Conservation (phyloP, 768 basidiomycete species). For the Rhizopogon sp. region DNA sequence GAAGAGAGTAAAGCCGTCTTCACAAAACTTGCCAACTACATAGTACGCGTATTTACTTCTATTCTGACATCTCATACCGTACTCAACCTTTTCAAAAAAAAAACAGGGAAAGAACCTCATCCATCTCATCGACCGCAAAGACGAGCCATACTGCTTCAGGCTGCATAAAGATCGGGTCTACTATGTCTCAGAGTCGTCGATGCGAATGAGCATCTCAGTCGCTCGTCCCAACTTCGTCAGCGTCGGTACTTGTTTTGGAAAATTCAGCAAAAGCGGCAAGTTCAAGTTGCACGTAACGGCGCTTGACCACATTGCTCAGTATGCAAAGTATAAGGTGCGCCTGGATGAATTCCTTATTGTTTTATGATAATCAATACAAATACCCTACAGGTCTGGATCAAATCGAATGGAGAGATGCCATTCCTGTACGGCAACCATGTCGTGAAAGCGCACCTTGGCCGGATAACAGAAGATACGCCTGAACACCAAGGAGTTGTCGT, state of each 20-base stretch:
- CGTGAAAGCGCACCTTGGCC: conserved; percentile 96
- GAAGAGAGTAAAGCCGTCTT: conserved; percentile 97
- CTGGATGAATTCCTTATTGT: not conserved
- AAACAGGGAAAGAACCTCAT: conserved; percentile 90
- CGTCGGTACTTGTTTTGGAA: conserved; percentile 95
- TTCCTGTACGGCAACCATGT: conserved; percentile 99
- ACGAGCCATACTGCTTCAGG: conserved; percentile 94
- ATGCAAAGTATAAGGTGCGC: conserved; percentile 94
- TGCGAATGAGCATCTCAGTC: conserved; percentile 88
- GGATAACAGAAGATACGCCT: conserved; percentile 97
- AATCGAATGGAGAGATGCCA: conserved; percentile 98
- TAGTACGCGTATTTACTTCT: conserved; percentile 45
- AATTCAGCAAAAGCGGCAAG: conserved; percentile 95
- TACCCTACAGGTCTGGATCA: conserved; percentile 84
- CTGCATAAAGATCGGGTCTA: conserved; percentile 92
- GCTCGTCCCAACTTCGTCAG: conserved; percentile 90
- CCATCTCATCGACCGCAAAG: conserved; percentile 89
- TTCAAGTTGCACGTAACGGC: conserved; percentile 96
- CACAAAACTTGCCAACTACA: conserved; percentile 95
- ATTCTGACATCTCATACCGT: not conserved
- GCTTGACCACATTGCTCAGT: conserved; percentile 89
- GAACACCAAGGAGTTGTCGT: conserved; percentile 98
- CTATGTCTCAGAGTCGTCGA: conserved; percentile 93
- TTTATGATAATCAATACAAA: not conserved
- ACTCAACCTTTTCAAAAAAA: not conserved